These are phyloP conservation scores for Leccinum fibrillosum DNA, from an alignment of 768 basidiomycete species.

Conservation along the genomic window DNA sequence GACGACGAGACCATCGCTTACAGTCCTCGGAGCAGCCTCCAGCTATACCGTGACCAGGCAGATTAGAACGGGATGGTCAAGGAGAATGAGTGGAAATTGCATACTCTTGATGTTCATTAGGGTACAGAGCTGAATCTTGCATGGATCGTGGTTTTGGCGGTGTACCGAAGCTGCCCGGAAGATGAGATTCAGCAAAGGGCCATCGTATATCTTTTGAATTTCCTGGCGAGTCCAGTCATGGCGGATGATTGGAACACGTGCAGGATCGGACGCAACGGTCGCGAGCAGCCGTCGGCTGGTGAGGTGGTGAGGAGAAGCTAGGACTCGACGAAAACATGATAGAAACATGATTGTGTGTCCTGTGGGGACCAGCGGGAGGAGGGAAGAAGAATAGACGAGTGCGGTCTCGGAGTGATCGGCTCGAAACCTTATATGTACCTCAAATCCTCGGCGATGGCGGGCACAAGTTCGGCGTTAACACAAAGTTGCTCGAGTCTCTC, in stretches of 20 bases:
- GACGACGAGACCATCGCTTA: slow-evolving; percentile 35
- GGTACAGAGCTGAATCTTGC: slow-evolving; percentile 92
- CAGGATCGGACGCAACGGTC: slow-evolving; percentile 40
- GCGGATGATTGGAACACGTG: slow-evolving; percentile 32
- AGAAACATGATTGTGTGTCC: slow-evolving; percentile 12
- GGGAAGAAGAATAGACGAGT: slow-evolving; percentile 5
- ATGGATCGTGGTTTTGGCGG: slow-evolving; percentile 81
- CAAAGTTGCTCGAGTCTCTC: neutral
- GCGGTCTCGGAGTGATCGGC: neutral
- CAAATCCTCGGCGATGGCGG: neutral
- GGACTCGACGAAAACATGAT: slow-evolving; percentile 4
- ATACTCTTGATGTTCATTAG: slow-evolving; percentile 98
- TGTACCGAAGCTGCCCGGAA: slow-evolving; percentile 85
- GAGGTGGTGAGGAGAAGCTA: slow-evolving; percentile 7
- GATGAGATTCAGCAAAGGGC: slow-evolving; percentile 83
- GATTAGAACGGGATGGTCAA: slow-evolving; percentile 3
- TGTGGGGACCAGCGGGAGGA: neutral
- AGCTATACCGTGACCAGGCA: slow-evolving; percentile 42
- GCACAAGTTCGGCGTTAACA: slow-evolving; percentile 8
- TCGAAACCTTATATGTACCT: neutral
- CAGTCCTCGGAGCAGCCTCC: slow-evolving; percentile 97
- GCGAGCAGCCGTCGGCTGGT: slow-evolving; percentile 51
- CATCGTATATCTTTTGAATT: slow-evolving; percentile 82
- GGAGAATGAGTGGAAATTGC: slow-evolving; percentile 33
- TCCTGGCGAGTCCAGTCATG: slow-evolving; percentile 76